These are phyloP conservation scores for Cercospora berteroae DNA, from an alignment of 2,329 filamentous ascomycete species.

Conservation along the genomic window DNA sequence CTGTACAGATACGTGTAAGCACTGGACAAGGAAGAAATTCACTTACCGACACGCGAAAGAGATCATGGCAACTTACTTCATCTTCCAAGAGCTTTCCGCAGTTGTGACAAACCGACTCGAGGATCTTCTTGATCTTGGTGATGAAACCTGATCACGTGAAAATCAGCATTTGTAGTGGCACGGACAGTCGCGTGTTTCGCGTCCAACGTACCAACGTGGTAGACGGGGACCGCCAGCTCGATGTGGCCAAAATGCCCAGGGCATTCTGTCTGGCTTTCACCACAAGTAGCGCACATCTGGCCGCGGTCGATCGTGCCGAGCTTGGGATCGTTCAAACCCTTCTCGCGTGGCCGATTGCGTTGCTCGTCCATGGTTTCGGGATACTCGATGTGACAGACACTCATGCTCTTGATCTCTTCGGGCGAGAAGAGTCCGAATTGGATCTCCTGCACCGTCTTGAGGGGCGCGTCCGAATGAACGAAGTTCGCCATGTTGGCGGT, in stretches of 20 bases:
- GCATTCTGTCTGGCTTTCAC: constrained; percentile 92
- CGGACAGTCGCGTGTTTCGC: constrained; percentile 8
- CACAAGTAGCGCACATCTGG: constrained; percentile 94
- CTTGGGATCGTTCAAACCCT: constrained; percentile 91
- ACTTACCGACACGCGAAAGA: constrained; percentile 16
- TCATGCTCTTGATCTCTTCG: constrained; percentile 99
- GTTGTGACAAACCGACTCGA: constrained; percentile 98
- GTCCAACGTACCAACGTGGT: constrained; percentile 64
- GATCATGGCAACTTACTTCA: constrained; percentile 76
- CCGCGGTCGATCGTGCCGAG: constrained; percentile 95
- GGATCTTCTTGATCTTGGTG: constrained; percentile 97
- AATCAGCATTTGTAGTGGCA: constrained; percentile 6
- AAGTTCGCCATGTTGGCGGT: constrained; percentile 82
- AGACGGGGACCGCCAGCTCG: constrained; percentile 93
- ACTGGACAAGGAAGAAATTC: constrained; percentile 35
- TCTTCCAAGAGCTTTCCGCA: constrained; percentile 97
- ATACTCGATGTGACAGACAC: constrained; percentile 91
- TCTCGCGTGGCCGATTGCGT: constrained; percentile 83
- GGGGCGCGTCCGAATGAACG: constrained; percentile 85
- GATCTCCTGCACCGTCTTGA: constrained; percentile 98
- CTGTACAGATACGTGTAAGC: constrained; percentile 56
- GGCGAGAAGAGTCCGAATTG: constrained; percentile 97
- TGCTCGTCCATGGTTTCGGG: constrained; percentile 99
- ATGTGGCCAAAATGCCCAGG: constrained; percentile 99
- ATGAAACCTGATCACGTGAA: constrained; percentile 70